These are phyloP conservation scores for Cystobasidium sp. DNA, from an alignment of 1,284 basidiomycete species.

Conservation along the genomic window DNA sequence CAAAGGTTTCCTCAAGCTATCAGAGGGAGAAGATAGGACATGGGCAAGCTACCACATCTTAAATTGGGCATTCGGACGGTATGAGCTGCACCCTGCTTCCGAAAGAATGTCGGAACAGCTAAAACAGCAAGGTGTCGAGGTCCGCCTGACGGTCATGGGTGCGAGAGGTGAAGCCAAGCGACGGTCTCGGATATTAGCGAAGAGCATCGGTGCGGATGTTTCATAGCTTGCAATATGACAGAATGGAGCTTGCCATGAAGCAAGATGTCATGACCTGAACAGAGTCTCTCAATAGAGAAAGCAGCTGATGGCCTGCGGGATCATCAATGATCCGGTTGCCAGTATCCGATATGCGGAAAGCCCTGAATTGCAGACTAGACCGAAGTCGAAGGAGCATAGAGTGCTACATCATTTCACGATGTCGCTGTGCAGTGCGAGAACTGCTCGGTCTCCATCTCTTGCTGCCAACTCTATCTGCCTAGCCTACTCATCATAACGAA, in stretches of 20 bases:
- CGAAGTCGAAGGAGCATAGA: neutral
- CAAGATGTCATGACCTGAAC: no score
- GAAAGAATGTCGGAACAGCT: slow-evolving; percentile 56
- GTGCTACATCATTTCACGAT: neutral
- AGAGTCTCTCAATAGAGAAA: no score
- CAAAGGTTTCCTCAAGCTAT: slow-evolving; percentile 77
- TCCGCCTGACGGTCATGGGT: slow-evolving; percentile 82
- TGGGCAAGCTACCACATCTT: slow-evolving; percentile 65
- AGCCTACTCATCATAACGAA: slow-evolving; percentile 10
- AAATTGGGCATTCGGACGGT: slow-evolving; percentile 89
- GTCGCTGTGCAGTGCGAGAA: neutral
- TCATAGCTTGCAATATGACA: slow-evolving; percentile 10
- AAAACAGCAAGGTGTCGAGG: slow-evolving; percentile 56
- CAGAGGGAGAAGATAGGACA: slow-evolving; percentile 26
- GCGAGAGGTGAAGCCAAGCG: slow-evolving; percentile 76
- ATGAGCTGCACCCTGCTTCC: slow-evolving; percentile 66
- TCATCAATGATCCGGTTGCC: no score
- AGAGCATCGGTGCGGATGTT: slow-evolving; percentile 61
- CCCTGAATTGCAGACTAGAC: slow-evolving; percentile 21
- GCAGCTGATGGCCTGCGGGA: no score
- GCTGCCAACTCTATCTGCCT: neutral
- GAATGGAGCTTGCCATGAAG: no score
- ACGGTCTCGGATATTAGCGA: slow-evolving; percentile 66
- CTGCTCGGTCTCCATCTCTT: neutral
- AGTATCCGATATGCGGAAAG: neutral